A percentile compares a stretch with the other conserved stretches of the same genome.
Conservation (phyloP, 2,329 filamentous ascomycete genomes). For the Aspergillus pseudonomiae region DNA sequence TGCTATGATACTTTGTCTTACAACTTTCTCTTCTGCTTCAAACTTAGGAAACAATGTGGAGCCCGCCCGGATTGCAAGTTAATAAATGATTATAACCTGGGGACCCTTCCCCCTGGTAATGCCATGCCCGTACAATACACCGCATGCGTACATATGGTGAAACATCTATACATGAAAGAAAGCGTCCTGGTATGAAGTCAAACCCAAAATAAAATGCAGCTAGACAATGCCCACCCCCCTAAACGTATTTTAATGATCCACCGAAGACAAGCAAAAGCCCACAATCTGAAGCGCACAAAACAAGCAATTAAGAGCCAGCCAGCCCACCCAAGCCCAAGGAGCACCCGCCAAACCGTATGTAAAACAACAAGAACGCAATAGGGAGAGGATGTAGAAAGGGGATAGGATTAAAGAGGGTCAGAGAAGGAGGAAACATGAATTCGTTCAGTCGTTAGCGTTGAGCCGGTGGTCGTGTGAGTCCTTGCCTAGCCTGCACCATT, state of each 20-base stretch:
- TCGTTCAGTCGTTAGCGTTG: constrained; percentile 40
- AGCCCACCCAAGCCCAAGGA: constrained; percentile 14
- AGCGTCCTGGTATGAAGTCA: constrained; percentile 8
- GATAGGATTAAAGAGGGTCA: constrained; percentile 14
- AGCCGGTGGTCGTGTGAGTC: constrained; percentile 42
- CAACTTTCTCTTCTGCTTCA: background rate
- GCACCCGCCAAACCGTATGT: constrained; percentile 13
- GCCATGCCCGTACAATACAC: background rate
- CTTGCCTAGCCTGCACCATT: constrained; percentile 46
- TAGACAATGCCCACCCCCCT: background rate
- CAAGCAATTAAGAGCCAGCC: constrained; percentile 12
- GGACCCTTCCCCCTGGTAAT: background rate
- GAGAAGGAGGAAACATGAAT: constrained; percentile 16
- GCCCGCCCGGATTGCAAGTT: background rate
- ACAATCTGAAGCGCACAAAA: constrained; percentile 9
- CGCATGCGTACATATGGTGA: background rate
- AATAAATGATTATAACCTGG: background rate
- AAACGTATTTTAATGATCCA: background rate
- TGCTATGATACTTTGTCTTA: background rate
- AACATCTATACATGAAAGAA: constrained; percentile 16
- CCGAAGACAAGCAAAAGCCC: constrained; percentile 1
- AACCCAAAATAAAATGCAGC: constrained; percentile 9
- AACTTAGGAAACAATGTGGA: background rate
- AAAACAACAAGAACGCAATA: constrained; percentile 9
- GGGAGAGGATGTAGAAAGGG: constrained; percentile 12